These are phyloP conservation scores for Lentinula edodes DNA, from an alignment of 768 basidiomycete species.

Conservation along the genomic window DNA sequence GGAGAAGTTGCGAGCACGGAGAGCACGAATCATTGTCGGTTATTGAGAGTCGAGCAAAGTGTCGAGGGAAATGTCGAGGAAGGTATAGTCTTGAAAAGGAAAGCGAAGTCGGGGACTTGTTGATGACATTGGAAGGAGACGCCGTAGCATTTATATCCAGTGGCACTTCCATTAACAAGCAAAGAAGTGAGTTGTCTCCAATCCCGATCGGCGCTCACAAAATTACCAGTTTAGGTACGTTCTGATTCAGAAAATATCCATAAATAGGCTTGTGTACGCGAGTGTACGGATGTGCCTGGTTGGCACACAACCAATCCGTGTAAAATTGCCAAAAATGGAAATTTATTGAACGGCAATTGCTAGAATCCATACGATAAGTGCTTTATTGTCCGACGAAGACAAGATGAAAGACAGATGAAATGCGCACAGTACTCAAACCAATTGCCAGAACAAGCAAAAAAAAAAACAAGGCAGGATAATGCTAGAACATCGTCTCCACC, in stretches of 20 bases:
- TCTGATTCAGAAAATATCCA: not conserved
- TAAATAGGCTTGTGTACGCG: not conserved
- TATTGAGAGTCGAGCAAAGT: too few relatives aligned
- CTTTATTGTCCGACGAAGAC: not conserved
- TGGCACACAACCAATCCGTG: not conserved
- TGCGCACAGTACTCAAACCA: not conserved
- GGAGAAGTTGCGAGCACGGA: slow-evolving; percentile 6
- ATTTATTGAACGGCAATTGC: not conserved
- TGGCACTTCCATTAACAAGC: not conserved
- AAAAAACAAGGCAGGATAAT: too few relatives aligned
- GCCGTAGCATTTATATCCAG: not conserved
- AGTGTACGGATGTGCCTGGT: not conserved
- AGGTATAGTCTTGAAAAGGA: not conserved
- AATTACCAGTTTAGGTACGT: not conserved
- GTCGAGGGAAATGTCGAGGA: not conserved
- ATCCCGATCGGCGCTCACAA: not conserved
- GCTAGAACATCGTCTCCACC: too few relatives aligned
- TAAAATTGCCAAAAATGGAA: not conserved
- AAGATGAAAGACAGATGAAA: not conserved
- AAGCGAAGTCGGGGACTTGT: not conserved
- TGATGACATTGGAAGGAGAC: not conserved
- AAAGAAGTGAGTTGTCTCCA: not conserved
- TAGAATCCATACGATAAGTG: too few relatives aligned
- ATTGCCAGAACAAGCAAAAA: too few relatives aligned
- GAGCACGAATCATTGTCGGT: not conserved